Base-by-base conservation (phyloP, 768 basidiomycete genomes). In the Leucocoprinus sp. region DNA sequence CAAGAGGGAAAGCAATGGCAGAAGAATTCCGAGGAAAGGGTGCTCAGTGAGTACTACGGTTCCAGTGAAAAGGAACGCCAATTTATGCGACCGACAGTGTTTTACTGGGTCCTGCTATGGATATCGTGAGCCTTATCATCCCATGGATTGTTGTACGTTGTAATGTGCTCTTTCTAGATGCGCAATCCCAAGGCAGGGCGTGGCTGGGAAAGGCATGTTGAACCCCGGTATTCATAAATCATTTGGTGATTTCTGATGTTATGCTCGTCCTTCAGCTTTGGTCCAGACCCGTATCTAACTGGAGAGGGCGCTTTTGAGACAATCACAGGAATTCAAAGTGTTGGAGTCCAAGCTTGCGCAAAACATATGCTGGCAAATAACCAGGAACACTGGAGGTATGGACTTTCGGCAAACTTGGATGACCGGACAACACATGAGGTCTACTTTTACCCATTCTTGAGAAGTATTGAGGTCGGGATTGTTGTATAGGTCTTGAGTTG, bases 1-100 rank as follows among this genome's bases (percentile, higher is more conserved):
- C 70, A 27, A 68, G 84, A 37, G 84, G 79, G 3, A 62, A 66
- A 2, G 81, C 81, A 0, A 62, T 87, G 50, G 84, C 77, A 2
- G 65, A 75, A 43, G 85, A 89, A 58, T 82, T 77, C 57, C 62
- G 74, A n/a, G 78, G 71, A 9, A 82, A 84, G 58, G 86, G 86
- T 18, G 75, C 75, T 4, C 65, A 71, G 70, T 70, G 36, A 60
- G 64, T 56, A 18, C 12, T 28, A 19, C 8, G 28, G 18, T 9
- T 40, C 9, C 23, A 18, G 27, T 15, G 18, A 28, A 5, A 12
- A 19, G 17, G 9, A 18, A 22, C 29, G 12, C 34, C 23, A 19
- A 14, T 18, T 31, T 17, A 5, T 45, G 35, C 31, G 27, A 24
- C 38, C 52, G 24, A 23, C 33, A 72, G 71, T 47, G 67, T 72